phyloP scores from a whole-genome alignment of 2,329 filamentous ascomycete species.

The Ceratocystiopsis minuta region DNA sequence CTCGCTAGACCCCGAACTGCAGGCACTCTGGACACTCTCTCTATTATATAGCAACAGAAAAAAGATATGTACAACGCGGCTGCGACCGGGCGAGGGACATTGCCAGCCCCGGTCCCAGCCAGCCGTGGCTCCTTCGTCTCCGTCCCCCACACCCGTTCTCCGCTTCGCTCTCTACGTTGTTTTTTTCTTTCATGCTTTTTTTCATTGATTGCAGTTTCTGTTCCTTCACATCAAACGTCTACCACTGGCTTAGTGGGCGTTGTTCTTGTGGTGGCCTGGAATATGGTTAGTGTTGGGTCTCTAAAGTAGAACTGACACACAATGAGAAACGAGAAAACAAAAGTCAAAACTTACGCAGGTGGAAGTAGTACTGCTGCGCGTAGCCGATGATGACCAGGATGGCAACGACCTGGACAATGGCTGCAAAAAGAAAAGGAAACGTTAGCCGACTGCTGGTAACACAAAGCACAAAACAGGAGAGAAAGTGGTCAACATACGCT shows the following conservation, averaged over 20 bases:
- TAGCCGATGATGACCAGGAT: conserved; percentile 71
- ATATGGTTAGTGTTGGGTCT: not conserved
- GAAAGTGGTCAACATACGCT: conserved; percentile 47
- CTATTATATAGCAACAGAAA: no score
- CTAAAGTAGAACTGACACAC: no score
- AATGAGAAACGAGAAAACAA: no score
- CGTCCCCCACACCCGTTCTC: no score
- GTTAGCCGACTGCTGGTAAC: not conserved
- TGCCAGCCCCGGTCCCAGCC: no score
- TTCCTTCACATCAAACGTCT: not conserved
- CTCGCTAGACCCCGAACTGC: no score
- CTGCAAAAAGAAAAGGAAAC: conserved; percentile 26
- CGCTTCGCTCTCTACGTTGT: not conserved
- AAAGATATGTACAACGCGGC: no score
- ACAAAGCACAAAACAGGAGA: not conserved
- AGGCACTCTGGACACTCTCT: no score
- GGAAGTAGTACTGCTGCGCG: conserved; percentile 99
- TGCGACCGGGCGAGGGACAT: no score
- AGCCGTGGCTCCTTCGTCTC: no score
- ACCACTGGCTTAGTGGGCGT: conserved; percentile 58
- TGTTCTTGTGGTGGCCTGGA: conserved; percentile 99
- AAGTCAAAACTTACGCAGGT: conserved; percentile 67
- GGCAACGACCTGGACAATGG: conserved; percentile 72
- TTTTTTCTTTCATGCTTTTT: not conserved
- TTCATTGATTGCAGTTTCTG: not conserved